Evolutionary conservation across 192 early-diverging fungal genomes (phyloP).

Genomic region (Backusella tarrabulga): DNA sequence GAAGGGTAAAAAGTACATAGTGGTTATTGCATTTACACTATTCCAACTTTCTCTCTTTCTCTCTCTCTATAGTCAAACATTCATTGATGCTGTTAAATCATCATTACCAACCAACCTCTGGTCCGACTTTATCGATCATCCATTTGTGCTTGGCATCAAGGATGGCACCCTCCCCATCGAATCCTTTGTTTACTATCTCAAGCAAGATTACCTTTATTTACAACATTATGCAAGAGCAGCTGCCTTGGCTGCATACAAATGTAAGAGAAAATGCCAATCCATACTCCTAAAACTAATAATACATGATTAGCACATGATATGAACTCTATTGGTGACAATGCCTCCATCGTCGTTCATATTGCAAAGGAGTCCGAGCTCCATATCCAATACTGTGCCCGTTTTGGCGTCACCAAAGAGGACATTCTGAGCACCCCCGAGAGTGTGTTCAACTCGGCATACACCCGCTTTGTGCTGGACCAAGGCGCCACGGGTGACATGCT

Average conservation of each 20-base stretch:
- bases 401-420: conserved; percentile 71
- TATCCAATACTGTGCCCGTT: conserved; percentile 67
- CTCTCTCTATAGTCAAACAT: conserved; percentile 11
- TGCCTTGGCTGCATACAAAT: conserved; percentile 76
- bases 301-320: conserved; percentile 39
- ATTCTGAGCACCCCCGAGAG: conserved; percentile 70
- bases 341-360: conserved; percentile 64
- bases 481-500: conserved; percentile 68
- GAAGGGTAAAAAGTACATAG: conserved; percentile 30
- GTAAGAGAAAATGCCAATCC: conserved; percentile 20
- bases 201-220: conserved; percentile 84
- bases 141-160: conserved; percentile 73
- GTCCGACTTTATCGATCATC: conserved; percentile 66
- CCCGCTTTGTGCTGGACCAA: conserved; percentile 78
- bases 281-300: not conserved
- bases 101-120: conserved; percentile 43
- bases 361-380: conserved; percentile 68
- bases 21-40: too few species aligned
- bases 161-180: conserved; percentile 70
- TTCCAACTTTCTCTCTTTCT: not conserved
- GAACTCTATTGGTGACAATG: conserved; percentile 54
- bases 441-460: conserved; percentile 78
- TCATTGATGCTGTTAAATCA: conserved; percentile 23
- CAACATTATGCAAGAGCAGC: conserved; percentile 76
- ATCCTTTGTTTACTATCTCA: conserved; percentile 75